These are phyloP conservation scores for Trifolium pratense DNA, from an alignment of 306 rosid species.

Conservation along the genomic window DNA sequence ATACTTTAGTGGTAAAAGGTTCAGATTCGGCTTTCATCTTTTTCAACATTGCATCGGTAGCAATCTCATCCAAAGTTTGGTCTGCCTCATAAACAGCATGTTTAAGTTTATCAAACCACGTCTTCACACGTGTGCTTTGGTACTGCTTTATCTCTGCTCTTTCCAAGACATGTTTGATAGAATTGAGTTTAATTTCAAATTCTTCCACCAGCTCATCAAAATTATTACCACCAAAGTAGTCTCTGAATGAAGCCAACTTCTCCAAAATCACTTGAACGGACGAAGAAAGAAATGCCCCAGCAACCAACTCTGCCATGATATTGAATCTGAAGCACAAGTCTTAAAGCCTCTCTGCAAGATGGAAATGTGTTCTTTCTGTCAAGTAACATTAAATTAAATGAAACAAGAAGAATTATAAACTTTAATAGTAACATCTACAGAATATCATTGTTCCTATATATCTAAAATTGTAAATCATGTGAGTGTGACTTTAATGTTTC, in stretches of 20 bases:
- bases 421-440: no score
- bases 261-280: neutral
- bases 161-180: conserved; percentile 33
- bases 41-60: neutral
- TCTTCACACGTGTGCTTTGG: conserved; percentile 30
- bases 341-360: no score
- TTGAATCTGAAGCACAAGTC: no score
- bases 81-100: conserved; percentile 28
- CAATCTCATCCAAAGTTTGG: conserved; percentile 47
- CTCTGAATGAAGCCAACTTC: neutral
- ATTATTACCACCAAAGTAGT: conserved; percentile 6
- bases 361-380: no score
- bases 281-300: neutral
- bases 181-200: conserved; percentile 1
- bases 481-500: no score
- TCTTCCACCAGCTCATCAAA: neutral
- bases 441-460: no score
- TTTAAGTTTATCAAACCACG: conserved; percentile 45
- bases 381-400: no score
- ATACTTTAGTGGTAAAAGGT: neutral
- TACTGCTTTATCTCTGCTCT: conserved; percentile 52
- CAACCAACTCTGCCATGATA: neutral
- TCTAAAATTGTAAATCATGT: no score
- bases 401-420: no score
- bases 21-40: neutral